Conservation (phyloP, 2,329 filamentous ascomycete genomes). For the Hypoxylon sp. region DNA sequence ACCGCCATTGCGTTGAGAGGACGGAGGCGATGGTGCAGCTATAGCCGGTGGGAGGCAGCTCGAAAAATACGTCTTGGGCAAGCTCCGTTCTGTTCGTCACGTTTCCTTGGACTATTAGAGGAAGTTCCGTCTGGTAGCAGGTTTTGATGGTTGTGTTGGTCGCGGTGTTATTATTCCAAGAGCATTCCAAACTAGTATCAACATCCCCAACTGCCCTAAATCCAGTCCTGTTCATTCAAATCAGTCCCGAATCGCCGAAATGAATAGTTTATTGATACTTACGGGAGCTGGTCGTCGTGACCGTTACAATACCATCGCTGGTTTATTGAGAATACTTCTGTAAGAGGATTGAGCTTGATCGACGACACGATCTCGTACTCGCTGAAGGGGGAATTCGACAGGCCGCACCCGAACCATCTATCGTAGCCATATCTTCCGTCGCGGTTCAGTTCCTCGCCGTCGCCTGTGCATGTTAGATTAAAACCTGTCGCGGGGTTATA, state of each 20-base stretch:
- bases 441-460: conserved; percentile 40
- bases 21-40: conserved; percentile 44
- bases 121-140: conserved; percentile 29
- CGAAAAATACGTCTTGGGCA: conserved; percentile 27
- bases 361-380: conserved; percentile 24
- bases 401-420: conserved; percentile 35
- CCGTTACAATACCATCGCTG: conserved; percentile 44
- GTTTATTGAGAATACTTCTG: conserved; percentile 34
- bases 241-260: conserved; percentile 1
- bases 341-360: conserved; percentile 38
- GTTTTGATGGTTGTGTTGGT: conserved; percentile 25
- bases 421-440: conserved; percentile 35
- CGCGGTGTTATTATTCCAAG: conserved; percentile 37
- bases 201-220: conserved; percentile 26
- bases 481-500: conserved; percentile 39
- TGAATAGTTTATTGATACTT: background rate
- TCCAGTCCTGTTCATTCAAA: conserved; percentile 18
- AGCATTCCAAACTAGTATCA: conserved; percentile 32
- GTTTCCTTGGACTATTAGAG: conserved; percentile 20
- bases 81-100: conserved; percentile 32
- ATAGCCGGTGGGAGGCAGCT: conserved; percentile 34
- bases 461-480: conserved; percentile 32
- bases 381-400: conserved; percentile 20
- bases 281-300: conserved; percentile 32
- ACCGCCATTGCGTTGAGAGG: conserved; percentile 38